Evolutionary conservation across 169 alveolate genomes (phyloP).

Genomic region (Theileria equi): DNA sequence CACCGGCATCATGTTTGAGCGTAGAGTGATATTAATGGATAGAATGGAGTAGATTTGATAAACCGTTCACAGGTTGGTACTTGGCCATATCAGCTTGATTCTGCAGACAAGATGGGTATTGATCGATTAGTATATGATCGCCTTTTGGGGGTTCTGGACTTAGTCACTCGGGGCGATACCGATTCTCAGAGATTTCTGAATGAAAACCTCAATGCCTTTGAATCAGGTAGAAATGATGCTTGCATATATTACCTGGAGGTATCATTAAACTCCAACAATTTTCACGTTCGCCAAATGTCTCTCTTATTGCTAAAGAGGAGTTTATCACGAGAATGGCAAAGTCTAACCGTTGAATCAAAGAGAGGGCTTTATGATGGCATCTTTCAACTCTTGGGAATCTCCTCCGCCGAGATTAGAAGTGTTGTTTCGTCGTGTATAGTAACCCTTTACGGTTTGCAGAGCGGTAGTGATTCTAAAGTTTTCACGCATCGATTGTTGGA

Average conservation of each 20-base stretch:
- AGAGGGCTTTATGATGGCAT: constrained; percentile 34
- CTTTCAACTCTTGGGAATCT: constrained; percentile 18
- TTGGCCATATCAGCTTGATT: neutral
- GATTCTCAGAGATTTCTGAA: constrained; percentile 54
- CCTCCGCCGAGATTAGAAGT: constrained; percentile 41
- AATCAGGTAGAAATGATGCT: constrained; percentile 13
- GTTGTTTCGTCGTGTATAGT: constrained; percentile 38
- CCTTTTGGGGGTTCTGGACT: constrained; percentile 26
- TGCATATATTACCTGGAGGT: constrained; percentile 50
- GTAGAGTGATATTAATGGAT: too few species aligned
- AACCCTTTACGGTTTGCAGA: constrained; percentile 17
- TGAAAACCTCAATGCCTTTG: constrained; percentile 32
- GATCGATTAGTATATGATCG: constrained; percentile 22
- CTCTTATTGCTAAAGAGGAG: constrained; percentile 39
- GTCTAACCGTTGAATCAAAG: constrained; percentile 16
- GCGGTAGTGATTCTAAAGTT: too few species aligned
- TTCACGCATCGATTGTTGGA: too few species aligned
- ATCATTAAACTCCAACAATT: constrained; percentile 27
- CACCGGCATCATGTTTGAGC: too few species aligned
- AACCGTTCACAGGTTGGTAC: neutral
- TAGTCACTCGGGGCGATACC: constrained; percentile 49
- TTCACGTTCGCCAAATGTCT: constrained; percentile 59
- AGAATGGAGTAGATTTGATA: neutral
- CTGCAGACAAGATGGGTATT: constrained; percentile 2
- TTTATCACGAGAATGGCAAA: constrained; percentile 14